Conservation (phyloP, 2,329 filamentous ascomycete genomes). For the Claviceps africana region DNA sequence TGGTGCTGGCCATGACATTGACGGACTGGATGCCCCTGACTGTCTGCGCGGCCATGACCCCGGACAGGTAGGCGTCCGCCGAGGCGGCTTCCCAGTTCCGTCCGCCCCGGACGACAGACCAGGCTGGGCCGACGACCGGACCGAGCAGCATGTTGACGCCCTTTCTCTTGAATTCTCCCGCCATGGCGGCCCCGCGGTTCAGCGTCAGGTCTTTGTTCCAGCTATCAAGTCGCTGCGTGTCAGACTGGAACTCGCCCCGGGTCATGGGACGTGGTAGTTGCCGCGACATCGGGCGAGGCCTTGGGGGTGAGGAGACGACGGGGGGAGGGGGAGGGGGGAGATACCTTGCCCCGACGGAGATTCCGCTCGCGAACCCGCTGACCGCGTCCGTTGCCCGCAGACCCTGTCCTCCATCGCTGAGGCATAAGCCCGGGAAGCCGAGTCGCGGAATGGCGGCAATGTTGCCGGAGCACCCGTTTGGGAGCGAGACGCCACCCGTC, state of each 20-base stretch:
- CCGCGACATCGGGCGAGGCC: too few species aligned
- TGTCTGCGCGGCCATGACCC: conserved; percentile 32
- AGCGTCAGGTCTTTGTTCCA: conserved; percentile 64
- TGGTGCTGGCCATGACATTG: conserved; percentile 52
- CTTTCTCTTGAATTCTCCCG: conserved; percentile 59
- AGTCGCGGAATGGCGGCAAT: conserved; percentile 24
- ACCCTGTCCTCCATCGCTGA: conserved; percentile 32
- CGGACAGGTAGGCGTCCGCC: conserved; percentile 45
- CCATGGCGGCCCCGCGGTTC: conserved; percentile 58
- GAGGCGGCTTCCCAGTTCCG: conserved; percentile 48
- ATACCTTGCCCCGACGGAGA: conserved; percentile 27
- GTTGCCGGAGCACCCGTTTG: conserved; percentile 33
- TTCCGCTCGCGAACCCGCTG: conserved; percentile 25
- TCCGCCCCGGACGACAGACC: conserved; percentile 45
- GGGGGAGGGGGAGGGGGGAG: too few species aligned
- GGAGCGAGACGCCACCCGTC: conserved; percentile 51
- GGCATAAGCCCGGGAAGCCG: conserved; percentile 29
- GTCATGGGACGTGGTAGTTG: not conserved
- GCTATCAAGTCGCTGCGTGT: conserved; percentile 8
- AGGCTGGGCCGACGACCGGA: conserved; percentile 56
- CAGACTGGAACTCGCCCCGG: not conserved
- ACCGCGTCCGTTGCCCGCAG: conserved; percentile 29
- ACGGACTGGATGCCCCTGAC: conserved; percentile 25
- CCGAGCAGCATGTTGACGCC: conserved; percentile 68
- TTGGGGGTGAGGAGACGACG: too few species aligned